Base-by-base conservation (phyloP, 2,329 filamentous ascomycete species). In the Botrytis paeoniae region DNA sequence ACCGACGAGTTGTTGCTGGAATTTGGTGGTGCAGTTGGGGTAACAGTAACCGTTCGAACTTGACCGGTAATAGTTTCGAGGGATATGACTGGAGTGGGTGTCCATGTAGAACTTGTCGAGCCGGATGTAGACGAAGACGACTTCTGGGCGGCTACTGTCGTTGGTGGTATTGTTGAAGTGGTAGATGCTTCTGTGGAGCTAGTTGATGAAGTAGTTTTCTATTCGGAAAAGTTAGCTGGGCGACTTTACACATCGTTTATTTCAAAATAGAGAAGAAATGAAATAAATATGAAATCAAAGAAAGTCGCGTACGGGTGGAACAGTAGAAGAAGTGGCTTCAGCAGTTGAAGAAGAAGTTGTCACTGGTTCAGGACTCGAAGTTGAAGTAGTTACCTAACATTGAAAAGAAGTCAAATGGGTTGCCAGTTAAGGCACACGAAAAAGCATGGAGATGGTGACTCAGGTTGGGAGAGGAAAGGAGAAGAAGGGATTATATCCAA, bases 51-150 rank as follows among this genome's bases (percentile, higher is more conserved):
- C 1, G 88, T 90, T 73, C 83, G 84, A 35, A 89, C 81, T 8
- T 82, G 84, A 29, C 88, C 88, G 16, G 88, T 90, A 16, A 90
- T 84, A 0, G 89, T 91, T 77, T 85, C 82, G 3, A 88, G 77
- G 12, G 81, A 83, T 20, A 78, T 77, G 29, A 79, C 80, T 14
- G 82, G 83, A 16, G 80, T 81, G 32, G 82, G 78, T 32, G 81
- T 78, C 80, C 79, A 81, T n/a, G 78, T 78, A 25, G 78, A 76
- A 64, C 75, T 77, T 59, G 74, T 76, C 60, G 75, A 76, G 29
- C 29, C 48, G 8, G 69, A 64, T 22, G 72, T 64, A 16, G 72
- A 73, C 22, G 74, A 37, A 16, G 72, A 73, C 18, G 74, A 37
- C n/a, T 61, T 59, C 25, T 71, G 63, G 18, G 69, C 68, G 3